phyloP scores from a whole-genome alignment of 75 land plant species.

The Ceratopteris richardii region DNA sequence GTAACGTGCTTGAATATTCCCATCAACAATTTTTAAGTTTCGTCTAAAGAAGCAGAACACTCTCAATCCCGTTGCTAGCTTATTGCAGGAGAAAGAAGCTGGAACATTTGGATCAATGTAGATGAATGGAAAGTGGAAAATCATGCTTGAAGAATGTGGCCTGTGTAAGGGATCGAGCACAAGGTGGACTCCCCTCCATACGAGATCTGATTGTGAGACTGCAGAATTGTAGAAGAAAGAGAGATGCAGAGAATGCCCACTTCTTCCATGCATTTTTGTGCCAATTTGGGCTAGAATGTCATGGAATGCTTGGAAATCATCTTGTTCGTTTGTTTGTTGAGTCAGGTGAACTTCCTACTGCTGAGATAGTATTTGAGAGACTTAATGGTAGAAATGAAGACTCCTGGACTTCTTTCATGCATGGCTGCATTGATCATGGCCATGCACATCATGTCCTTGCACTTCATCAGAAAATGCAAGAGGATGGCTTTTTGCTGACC shows the following conservation, averaged over 20 bases:
- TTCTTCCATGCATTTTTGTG: not conserved
- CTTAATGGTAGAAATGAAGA: not conserved
- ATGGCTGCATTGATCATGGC: slow-evolving; percentile 3
- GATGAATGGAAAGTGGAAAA: too few relatives aligned
- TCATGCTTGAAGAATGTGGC: too few relatives aligned
- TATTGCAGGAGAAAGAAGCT: too few relatives aligned
- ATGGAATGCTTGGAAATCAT: slow-evolving; percentile 5
- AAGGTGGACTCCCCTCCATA: not conserved
- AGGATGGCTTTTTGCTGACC: not conserved
- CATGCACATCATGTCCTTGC: not conserved
- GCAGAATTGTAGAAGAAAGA: slow-evolving; percentile 4
- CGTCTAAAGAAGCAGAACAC: too few relatives aligned
- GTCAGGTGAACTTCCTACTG: not conserved
- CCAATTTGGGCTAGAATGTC: not conserved
- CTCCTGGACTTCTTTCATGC: not conserved
- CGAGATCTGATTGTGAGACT: not conserved
- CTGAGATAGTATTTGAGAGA: not conserved
- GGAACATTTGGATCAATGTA: too few relatives aligned
- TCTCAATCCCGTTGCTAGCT: too few relatives aligned
- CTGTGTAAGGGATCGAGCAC: too few relatives aligned
- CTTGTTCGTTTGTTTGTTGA: slow-evolving; percentile 8
- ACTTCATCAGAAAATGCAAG: slow-evolving; percentile 4
- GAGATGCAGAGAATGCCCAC: not conserved
- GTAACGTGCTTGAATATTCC: too few relatives aligned
- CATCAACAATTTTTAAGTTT: too few relatives aligned